Base-by-base conservation (phyloP, 1,284 basidiomycete genomes). In the Microbotryomycetes sp. region DNA sequence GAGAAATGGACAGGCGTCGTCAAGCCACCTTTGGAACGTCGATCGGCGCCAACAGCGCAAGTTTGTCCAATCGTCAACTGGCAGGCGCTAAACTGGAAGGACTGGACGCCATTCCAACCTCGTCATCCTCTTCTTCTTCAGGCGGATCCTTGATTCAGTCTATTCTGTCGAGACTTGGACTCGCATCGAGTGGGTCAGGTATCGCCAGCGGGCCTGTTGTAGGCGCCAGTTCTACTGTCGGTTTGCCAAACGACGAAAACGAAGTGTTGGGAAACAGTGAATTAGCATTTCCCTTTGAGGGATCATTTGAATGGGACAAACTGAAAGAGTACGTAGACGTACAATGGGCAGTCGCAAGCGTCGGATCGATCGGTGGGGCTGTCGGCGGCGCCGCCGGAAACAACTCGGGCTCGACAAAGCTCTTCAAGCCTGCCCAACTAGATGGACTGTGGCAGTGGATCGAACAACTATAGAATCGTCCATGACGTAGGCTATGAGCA, bases 1-100 rank as follows among this genome's bases (percentile, higher is more conserved):
- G 70, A 23, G 70, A 72, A 45, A 56, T 72, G 51, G 70, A 72
- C 29, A 66, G 68, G 26, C 58, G 69, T 2, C 60, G 70, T 21
- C 61, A 61, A 31, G 63, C 67, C 4, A 56, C 67, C 3, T 47
- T 56, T 4, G 59, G 57, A 9, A 50, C 49, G 6, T 31, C 21
- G 45, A 51, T 54, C 26, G 31, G n/a, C n/a, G n/a, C n/a, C n/a
- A n/a, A n/a, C n/a, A n/a, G n/a, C n/a, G n/a, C n/a, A n/a, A n/a
- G n/a, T 4, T 45, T 51, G n/a, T n/a, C n/a, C n/a, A 51, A 48
- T 18, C 28, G 35, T 13, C 16, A 27, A 28, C 3, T 13, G 6
- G 52, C 48, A 3, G 66, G 58, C 4, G 66, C 70, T 2, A 50
- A 59, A 21, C 59, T 72, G 28, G 69, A 72, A 49, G 68, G 70